Conservation (phyloP, 352 stramenopile species). For the Globisporangium carolinianum region DNA sequence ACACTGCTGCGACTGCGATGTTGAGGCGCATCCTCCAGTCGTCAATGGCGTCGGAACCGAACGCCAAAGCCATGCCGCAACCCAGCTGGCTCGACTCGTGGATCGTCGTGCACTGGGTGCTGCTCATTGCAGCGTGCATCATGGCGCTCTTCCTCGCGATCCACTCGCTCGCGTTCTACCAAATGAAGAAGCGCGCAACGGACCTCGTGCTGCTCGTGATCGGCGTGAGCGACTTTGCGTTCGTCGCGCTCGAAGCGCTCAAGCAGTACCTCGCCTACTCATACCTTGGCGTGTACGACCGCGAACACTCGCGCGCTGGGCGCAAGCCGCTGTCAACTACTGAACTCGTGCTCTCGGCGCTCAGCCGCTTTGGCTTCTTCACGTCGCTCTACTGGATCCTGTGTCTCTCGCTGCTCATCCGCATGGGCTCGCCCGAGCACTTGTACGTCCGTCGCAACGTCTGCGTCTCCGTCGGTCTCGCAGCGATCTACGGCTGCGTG, state of each 20-base stretch:
- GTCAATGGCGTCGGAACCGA: no score
- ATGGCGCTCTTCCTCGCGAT: constrained; percentile 49
- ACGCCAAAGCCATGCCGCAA: no score
- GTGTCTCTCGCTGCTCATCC: constrained; percentile 66
- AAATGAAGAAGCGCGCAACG: constrained; percentile 56
- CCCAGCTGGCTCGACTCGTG: constrained; percentile 31
- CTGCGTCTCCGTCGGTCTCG: constrained; percentile 34
- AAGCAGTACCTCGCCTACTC: constrained; percentile 34
- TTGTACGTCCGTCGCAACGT: constrained; percentile 45
- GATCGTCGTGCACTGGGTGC: constrained; percentile 41
- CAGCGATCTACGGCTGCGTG: constrained; percentile 48
- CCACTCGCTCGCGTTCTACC: constrained; percentile 51
- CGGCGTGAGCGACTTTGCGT: constrained; percentile 46
- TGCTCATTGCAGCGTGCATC: constrained; percentile 27
- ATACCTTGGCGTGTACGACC: constrained; percentile 37
- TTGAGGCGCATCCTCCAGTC: no score
- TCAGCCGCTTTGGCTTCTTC: constrained; percentile 62
- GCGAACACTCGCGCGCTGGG: constrained; percentile 1
- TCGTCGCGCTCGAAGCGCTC: constrained; percentile 38
- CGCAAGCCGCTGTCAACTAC: constrained; percentile 9
- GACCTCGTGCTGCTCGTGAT: constrained; percentile 67
- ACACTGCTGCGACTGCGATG: no score
- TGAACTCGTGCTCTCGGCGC: constrained; percentile 26
- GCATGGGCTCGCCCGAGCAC: constrained; percentile 42
- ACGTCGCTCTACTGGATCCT: constrained; percentile 72